phyloP scores from a whole-genome alignment of 768 basidiomycete genomes.

The Amylocystis lapponica region DNA sequence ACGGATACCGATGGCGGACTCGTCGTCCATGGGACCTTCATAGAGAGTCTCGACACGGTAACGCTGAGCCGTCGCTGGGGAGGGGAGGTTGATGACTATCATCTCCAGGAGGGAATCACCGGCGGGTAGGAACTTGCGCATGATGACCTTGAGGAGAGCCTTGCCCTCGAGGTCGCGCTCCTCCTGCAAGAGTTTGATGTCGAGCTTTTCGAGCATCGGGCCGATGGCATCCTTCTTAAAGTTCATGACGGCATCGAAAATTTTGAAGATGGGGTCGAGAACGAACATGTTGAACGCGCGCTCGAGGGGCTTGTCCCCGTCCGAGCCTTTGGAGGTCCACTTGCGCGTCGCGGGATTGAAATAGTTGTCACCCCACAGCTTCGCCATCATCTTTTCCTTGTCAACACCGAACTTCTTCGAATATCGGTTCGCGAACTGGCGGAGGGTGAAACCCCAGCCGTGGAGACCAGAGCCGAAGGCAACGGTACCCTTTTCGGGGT shows the following conservation, averaged over 20 bases:
- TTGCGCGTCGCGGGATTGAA: conserved; percentile 97
- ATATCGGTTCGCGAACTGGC: conserved; percentile 92
- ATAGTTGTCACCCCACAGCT: conserved; percentile 99
- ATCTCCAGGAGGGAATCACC: conserved; percentile 99
- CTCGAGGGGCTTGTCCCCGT: conserved; percentile 84
- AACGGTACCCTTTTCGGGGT: conserved; percentile 96
- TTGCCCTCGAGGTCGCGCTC: conserved; percentile 96
- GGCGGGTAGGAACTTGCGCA: conserved; percentile 99
- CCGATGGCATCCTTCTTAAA: conserved; percentile 89
- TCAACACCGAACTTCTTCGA: conserved; percentile 99
- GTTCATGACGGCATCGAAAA: conserved; percentile 99
- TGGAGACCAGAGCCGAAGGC: conserved; percentile 99
- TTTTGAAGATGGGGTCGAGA: conserved; percentile 97
- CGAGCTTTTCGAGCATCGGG: conserved; percentile 93
- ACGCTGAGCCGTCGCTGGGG: conserved; percentile 92
- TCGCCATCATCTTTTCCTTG: conserved; percentile 96
- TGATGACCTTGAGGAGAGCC: conserved; percentile 91
- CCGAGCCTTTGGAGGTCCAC: conserved; percentile 78
- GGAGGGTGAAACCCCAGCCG: conserved; percentile 99
- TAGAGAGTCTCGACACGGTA: conserved; percentile 99
- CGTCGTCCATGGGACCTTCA: conserved; percentile 99
- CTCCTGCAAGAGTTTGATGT: conserved; percentile 79
- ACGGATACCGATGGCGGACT: conserved; percentile 96
- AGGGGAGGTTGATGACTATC: conserved; percentile 99
- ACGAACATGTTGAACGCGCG: conserved; percentile 99